Conservation (phyloP, 2,329 filamentous ascomycete genomes). For the Colletotrichum chlorophyti region DNA sequence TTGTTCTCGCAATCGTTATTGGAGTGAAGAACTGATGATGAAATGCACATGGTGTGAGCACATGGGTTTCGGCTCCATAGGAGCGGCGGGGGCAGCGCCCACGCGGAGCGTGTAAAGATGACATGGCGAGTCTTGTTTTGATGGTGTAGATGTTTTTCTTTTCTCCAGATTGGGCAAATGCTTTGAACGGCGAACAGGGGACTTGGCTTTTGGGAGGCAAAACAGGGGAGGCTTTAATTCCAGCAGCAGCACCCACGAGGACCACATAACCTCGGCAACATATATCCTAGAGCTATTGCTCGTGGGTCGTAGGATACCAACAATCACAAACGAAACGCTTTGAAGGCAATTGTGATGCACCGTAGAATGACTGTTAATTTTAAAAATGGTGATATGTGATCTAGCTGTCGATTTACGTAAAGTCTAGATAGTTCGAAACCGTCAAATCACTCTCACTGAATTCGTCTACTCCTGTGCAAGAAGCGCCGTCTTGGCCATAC, state of each 20-base stretch:
- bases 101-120: background rate
- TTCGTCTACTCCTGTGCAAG: no score
- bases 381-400: no score
- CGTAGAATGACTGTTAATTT: no score
- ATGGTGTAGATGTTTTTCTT: constrained; percentile 14
- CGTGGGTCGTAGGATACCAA: constrained; percentile 15
- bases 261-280: background rate
- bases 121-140: background rate
- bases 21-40: constrained; percentile 52
- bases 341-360: no score
- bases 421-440: no score
- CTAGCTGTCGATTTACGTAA: no score
- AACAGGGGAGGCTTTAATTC: constrained; percentile 19
- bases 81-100: background rate
- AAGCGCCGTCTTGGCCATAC: no score
- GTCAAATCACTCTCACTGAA: no score
- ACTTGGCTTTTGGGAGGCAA: constrained; percentile 19
- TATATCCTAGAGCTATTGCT: constrained; percentile 2
- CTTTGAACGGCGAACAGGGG: constrained; percentile 26
- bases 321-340: no score
- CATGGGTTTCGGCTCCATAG: background rate
- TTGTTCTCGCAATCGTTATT: constrained; percentile 62
- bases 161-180: constrained; percentile 24
- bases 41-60: constrained; percentile 8
- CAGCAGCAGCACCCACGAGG: background rate